Base-by-base conservation (phyloP, 2,329 filamentous ascomycete genomes). In the Cephalotrichum gorgonifer region DNA sequence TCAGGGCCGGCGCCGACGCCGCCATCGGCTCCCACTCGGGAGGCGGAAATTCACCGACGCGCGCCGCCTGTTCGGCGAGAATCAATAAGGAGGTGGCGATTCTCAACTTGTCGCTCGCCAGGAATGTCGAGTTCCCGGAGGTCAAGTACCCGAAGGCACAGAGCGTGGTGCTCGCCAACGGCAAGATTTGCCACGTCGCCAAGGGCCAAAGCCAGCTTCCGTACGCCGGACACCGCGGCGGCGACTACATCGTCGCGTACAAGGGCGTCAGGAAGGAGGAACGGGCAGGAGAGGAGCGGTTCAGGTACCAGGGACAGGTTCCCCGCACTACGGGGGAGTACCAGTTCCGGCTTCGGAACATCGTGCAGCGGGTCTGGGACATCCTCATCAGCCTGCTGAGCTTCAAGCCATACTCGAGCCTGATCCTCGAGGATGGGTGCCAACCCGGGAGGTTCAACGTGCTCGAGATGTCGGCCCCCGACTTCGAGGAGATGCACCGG, bases 241-340 rank as follows among this genome's bases (percentile, higher is more conserved):
- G 62, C 22, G 54, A 55, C 20, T 62, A 56, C 31, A 57, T 64
- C 45, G 62, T 64, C 41, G 54, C 47, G n/a, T 59, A 56, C 43
- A 26, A 14, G 2, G 7, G 27, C 7, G n/a, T 7, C 14, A 28
- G 39, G 20, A 25, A 31, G 20, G 22, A 30, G 15, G 11, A 17
- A 4, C 26, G n/a, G 30, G 6, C 8, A 4, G 28, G 47, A 12
- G 25, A 17, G 6, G 31, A 30, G 8, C 39, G 48, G 20, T 55
- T 55, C 48, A 27, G 14, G 7, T 60, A 54, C 44, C 53, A 53
- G 28, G 57, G 58, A 11, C 51, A 56, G 14, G 56, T 60, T 4
- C 59, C 59, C 5, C 53, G 60, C 6, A 48, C 47, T 2, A 15
- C 43, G 12, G 22, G 23, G 11, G 53, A 60, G 39, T 54, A 60